These are phyloP conservation scores for Tagetes erecta DNA, from an alignment of 129 eudicot genomes.

Conservation along the genomic window DNA sequence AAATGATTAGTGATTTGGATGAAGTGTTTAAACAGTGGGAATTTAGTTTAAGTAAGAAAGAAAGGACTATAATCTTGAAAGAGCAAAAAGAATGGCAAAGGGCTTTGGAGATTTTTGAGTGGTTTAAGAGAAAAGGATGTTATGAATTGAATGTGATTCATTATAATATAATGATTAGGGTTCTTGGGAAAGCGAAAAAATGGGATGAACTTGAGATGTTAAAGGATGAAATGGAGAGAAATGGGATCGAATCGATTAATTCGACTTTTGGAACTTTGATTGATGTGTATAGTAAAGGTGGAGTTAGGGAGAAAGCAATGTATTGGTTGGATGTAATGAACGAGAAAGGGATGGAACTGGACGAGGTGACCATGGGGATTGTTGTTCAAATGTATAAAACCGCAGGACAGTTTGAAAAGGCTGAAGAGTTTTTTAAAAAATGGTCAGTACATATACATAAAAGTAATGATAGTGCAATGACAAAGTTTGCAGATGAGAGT, in stretches of 20 bases:
- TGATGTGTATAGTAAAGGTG: conserved; percentile 93
- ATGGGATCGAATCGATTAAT: conserved; percentile 47
- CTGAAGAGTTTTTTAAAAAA: conserved; percentile 67
- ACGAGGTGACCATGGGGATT: conserved; percentile 82
- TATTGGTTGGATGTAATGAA: conserved; percentile 70
- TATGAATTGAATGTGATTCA: conserved; percentile 88
- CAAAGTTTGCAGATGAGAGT: not conserved
- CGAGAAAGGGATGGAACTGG: conserved; percentile 65
- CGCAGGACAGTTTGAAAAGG: conserved; percentile 70
- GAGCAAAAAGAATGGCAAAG: conserved; percentile 79
- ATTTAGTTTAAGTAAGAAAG: conserved; percentile 64
- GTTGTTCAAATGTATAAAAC: conserved; percentile 81
- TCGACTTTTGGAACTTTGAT: conserved; percentile 88
- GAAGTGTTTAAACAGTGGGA: conserved; percentile 68
- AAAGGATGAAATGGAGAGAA: conserved; percentile 65
- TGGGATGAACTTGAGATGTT: conserved; percentile 73
- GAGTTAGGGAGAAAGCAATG: conserved; percentile 56
- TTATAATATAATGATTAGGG: conserved; percentile 77
- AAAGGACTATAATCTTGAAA: conserved; percentile 81
- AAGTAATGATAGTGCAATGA: not conserved
- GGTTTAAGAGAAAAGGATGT: conserved; percentile 80
- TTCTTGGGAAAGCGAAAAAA: conserved; percentile 60
- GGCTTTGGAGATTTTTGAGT: conserved; percentile 84
- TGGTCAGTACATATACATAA: conserved; percentile 47
- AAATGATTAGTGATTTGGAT: conserved; percentile 53